phyloP scores from a whole-genome alignment of 1,284 basidiomycete genomes.

The Microbotryomycetes sp. region DNA sequence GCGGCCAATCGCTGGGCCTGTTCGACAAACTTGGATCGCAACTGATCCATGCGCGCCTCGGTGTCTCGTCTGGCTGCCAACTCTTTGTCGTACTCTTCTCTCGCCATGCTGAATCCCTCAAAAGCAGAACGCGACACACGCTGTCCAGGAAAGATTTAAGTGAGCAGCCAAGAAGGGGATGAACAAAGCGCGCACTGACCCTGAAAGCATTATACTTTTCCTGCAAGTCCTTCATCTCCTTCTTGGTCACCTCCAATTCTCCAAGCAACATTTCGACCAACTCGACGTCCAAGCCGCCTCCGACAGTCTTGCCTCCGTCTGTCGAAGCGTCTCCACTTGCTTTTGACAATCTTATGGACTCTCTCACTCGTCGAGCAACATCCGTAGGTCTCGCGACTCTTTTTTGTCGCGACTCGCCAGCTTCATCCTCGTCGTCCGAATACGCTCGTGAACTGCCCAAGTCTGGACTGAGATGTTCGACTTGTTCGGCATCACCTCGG shows the following conservation, averaged over 20 bases:
- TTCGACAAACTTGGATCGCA: constrained; percentile 76
- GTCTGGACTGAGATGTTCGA: constrained; percentile 11
- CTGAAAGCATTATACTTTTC: constrained; percentile 75
- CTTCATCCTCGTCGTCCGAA: constrained; percentile 1
- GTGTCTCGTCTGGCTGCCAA: constrained; percentile 77
- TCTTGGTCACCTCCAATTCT: constrained; percentile 60
- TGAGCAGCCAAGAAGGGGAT: neutral
- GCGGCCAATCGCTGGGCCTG: constrained; percentile 80
- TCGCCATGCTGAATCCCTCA: constrained; percentile 82
- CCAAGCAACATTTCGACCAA: constrained; percentile 66
- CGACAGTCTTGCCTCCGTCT: constrained; percentile 55
- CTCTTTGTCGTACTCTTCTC: constrained; percentile 88
- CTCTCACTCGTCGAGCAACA: constrained; percentile 35
- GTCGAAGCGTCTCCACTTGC: constrained; percentile 58
- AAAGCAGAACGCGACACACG: constrained; percentile 41
- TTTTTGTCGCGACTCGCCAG: constrained; percentile 1
- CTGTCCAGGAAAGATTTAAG: constrained; percentile 2
- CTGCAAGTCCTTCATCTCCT: constrained; percentile 61
- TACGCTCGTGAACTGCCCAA: neutral
- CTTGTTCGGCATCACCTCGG: neutral
- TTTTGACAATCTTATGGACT: constrained; percentile 40
- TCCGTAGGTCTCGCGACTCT: constrained; percentile 5
- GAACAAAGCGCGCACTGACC: constrained; percentile 49
- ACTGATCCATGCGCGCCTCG: constrained; percentile 78
- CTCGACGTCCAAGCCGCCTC: constrained; percentile 61